A percentile compares a stretch with the other conserved stretches of the same genome.
Evolutionary conservation across 139 green algal species (phyloP).

Genomic region (Nannochloris sp.): DNA sequence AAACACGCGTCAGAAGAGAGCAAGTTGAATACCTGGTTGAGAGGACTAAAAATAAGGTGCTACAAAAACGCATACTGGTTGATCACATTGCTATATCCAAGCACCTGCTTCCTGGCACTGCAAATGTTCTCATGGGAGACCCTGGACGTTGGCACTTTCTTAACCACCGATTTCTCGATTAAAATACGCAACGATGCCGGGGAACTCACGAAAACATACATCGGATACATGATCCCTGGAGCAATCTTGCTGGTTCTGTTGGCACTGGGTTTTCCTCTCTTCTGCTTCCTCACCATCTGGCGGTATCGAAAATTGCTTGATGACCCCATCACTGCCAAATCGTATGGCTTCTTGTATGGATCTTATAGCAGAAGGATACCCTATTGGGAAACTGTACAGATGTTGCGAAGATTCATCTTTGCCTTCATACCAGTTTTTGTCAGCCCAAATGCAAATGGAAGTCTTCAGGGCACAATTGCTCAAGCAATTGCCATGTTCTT

Average conservation of each 20-base stretch:
- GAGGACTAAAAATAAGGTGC: conserved; percentile 16
- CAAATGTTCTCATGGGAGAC: conserved; percentile 28
- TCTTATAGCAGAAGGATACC: conserved; percentile 16
- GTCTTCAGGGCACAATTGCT: conserved; percentile 22
- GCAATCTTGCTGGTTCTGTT: conserved; percentile 24
- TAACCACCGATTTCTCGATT: conserved; percentile 28
- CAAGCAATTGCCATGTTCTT: conserved; percentile 22
- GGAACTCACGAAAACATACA: conserved; percentile 5
- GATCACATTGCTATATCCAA: conserved; percentile 41
- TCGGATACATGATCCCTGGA: conserved; percentile 27
- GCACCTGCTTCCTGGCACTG: conserved; percentile 24
- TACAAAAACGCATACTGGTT: conserved; percentile 44
- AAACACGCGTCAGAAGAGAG: neutral
- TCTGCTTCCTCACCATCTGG: conserved; percentile 26
- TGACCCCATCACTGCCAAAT: conserved; percentile 14
- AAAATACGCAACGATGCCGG: conserved; percentile 1
- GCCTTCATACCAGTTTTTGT: conserved; percentile 32
- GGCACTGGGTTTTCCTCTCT: conserved; percentile 20
- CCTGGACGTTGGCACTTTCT: conserved; percentile 29
- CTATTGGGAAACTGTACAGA: conserved; percentile 38
- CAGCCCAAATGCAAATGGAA: neutral
- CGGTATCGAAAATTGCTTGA: conserved; percentile 20
- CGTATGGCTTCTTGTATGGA: conserved; percentile 37
- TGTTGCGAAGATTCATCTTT: conserved; percentile 34
- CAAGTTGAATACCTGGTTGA: neutral